Evolutionary conservation across 225 moss, liverwort and hornwort genomes (phyloP).

Genomic region (Sphagnum tenellum): DNA sequence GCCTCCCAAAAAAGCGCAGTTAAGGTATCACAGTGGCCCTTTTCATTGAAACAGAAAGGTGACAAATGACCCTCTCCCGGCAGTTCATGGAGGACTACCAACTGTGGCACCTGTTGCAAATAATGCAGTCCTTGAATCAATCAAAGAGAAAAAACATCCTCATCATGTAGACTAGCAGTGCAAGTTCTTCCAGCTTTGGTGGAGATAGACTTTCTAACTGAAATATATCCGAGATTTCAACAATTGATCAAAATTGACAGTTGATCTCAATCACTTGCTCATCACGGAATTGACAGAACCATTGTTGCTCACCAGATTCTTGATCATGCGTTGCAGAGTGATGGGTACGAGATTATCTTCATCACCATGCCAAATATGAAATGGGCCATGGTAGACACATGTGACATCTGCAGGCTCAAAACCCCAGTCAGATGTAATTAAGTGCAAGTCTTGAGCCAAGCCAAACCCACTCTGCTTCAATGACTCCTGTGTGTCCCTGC

Average conservation of each 20-base stretch:
- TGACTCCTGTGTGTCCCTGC: conserved; percentile 41
- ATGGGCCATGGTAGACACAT: conserved; percentile 20
- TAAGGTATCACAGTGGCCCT: conserved; percentile 19
- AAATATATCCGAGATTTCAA: too few relatives aligned
- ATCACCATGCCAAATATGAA: conserved; percentile 42
- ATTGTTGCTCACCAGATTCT: conserved; percentile 29
- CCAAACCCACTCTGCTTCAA: conserved; percentile 37
- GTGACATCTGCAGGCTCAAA: conserved; percentile 41
- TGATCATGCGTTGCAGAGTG: conserved; percentile 29
- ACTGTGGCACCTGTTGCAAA: conserved; percentile 11
- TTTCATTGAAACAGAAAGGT: conserved; percentile 22
- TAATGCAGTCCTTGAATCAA: too few relatives aligned
- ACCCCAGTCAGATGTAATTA: conserved; percentile 33
- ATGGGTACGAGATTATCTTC: conserved; percentile 41
- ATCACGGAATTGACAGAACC: too few relatives aligned
- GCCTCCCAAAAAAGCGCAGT: conserved; percentile 6
- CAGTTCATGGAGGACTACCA: conserved; percentile 18
- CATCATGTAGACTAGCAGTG: too few relatives aligned
- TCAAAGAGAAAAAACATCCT: too few relatives aligned
- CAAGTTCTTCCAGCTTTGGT: too few relatives aligned
- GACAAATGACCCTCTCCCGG: conserved; percentile 27
- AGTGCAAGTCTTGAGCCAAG: conserved; percentile 36
- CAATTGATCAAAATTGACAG: too few relatives aligned
- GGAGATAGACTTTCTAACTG: too few relatives aligned
- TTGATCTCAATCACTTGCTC: too few relatives aligned